phyloP scores from a whole-genome alignment of 352 stramenopile genomes.

The Plasmopara halstedii region DNA sequence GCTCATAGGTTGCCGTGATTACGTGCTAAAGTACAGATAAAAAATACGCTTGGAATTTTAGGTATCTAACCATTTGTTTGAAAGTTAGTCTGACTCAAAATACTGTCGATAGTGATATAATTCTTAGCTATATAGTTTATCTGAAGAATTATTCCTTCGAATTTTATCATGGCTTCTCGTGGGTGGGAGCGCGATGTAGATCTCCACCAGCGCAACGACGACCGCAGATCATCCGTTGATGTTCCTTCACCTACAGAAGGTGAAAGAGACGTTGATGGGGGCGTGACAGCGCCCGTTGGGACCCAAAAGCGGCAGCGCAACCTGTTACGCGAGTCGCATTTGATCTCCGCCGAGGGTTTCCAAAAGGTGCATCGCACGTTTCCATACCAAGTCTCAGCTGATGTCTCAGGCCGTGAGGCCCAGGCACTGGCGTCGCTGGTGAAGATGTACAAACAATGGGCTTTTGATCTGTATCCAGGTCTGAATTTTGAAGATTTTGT shows the following conservation, averaged over 20 bases:
- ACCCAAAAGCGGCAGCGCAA: conserved; percentile 40
- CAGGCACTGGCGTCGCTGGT: conserved; percentile 58
- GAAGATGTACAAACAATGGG: conserved; percentile 83
- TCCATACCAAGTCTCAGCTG: conserved; percentile 49
- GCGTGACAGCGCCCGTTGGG: not conserved
- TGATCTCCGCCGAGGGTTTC: conserved; percentile 56
- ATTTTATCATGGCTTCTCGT: conserved; percentile 23
- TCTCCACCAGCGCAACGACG: conserved; percentile 16
- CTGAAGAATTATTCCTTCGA: not conserved
- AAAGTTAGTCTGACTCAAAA: too few relatives aligned
- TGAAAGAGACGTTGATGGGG: conserved; percentile 1
- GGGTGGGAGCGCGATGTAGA: conserved; percentile 57
- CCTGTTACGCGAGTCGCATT: conserved; percentile 51
- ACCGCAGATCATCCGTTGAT: not conserved
- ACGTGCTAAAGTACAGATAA: not conserved
- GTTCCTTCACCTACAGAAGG: conserved; percentile 4
- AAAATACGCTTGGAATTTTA: not conserved
- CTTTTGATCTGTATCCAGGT: conserved; percentile 71
- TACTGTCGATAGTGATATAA: not conserved
- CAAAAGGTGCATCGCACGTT: conserved; percentile 68
- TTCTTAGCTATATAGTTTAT: not conserved
- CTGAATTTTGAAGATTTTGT: conserved; percentile 82
- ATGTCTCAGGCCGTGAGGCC: conserved; percentile 51
- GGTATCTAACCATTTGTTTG: too few relatives aligned
- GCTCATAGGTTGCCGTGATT: conserved; percentile 5